Evolutionary conservation across 768 basidiomycete genomes (phyloP), one percentile per base, ranked within the genome.

Genomic region (Macrolepiota albuminosa): DNA sequence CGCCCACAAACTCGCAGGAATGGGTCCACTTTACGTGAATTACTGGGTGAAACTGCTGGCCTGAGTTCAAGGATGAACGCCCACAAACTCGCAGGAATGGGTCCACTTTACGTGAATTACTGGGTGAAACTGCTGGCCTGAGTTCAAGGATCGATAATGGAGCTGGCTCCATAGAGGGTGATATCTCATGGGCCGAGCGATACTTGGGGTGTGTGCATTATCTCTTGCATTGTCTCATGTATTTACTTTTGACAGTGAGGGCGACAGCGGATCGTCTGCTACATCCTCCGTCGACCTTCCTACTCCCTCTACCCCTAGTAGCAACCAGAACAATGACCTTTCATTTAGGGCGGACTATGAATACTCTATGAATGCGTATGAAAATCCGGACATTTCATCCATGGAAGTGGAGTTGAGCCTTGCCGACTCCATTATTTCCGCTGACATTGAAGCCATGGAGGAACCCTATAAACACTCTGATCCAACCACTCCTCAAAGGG

Each of bases 151-250:
- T 63, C 29, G 63, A 59, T 16, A 26, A 63, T 24, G 70, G 69
- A 57, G 67, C 71, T n/a, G 77, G 76, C 62, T 72, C 67, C 0
- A 62, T 68, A 7, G 88, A 90, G 69, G 85, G 89, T 7, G 89
- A 92, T 64, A 90, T 93, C 56, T 91, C 89, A 2, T 93, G 90
- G 90, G 90, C 90, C 13, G 90, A 93, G 73, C 80, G 82, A 46
- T 86, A 83, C 70, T 75, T 91, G 56, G 81, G 79, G 90, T 91
- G 64, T 59, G 0, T 6, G 14, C n/a, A 43, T 39, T 29, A 11
- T 59, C 33, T 8, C 46, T 24, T 55, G 40, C 6, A 46, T 37
- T 51, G 14, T 36, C 50, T n/a, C 21, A 9, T 58, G 39, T 11
- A 46, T 29, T 18, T 31, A 49, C 18, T 31, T 34, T 9, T 29